Evolutionary conservation across 805 yeast species (phyloP), one percentile per base, ranked within the genome.

Genomic region (Metschnikowia hibisci): DNA sequence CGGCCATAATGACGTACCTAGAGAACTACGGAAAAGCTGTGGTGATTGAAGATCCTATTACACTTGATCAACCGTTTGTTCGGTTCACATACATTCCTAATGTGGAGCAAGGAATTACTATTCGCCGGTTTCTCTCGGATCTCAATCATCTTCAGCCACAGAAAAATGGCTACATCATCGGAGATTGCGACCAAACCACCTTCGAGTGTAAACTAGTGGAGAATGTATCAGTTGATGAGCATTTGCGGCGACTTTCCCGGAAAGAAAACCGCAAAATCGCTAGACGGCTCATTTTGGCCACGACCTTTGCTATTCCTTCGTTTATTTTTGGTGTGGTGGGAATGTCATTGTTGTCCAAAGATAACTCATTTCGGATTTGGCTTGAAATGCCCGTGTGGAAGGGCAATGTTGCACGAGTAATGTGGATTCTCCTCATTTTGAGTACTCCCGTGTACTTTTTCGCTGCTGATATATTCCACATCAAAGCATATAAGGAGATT

Each of bases 381-480:
- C 63, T 80, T 3, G 79, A 78, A 57, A 71, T 69, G 43, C 84
- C 87, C 0, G 55, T 80, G 16, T 79, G 85, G 85, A 68, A 58
- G 1, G 87, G 87, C 0, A 74, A 76, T 49, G 83, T 75, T 1
- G 66, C 82, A 1, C 59, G 87, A 36, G 77, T 72, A 44, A 73
- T 77, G n/a, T 82, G 89, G 87, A 72, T 81, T 6, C 61, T 84
- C 42, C 72, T 85, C 44, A 60, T 81, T 33, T 61, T 84, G 42
- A 73, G 89, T 35, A 81, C 91, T 0, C 88, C 89, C 0, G 82
- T 83, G 1, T 85, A 82, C 55, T 81, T 85, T 55, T 81, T 79
- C 58, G 83, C 86, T 0, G 90, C 86, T 18, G 86, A 81, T 54
- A 71, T 81, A 2, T 85, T 84, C 63, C 93, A 85, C 53, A 52